Percentiles rank a stretch among this genome's conserved stretches.
Conservation (phyloP, 352 stramenopile genomes). For the Globisporangium rhizosaccharum region DNA sequence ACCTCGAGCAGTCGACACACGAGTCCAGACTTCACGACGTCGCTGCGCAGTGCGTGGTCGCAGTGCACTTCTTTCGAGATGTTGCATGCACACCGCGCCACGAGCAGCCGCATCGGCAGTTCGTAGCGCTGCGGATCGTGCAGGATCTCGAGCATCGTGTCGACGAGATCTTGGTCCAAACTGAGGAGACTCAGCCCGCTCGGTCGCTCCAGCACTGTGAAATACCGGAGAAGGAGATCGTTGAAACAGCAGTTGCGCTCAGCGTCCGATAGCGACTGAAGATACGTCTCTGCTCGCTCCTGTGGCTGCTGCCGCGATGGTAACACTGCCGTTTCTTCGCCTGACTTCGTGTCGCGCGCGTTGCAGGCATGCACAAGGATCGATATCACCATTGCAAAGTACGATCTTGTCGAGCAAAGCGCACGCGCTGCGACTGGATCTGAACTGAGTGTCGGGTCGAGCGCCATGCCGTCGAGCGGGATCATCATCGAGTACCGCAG, state of each 20-base stretch:
- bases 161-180: constrained; percentile 1
- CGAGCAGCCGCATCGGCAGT: background rate
- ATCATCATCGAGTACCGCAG: constrained; percentile 5
- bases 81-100: background rate
- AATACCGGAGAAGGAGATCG: background rate
- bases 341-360: too few species aligned
- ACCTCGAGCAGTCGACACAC: background rate
- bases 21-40: background rate
- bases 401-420: background rate
- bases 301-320: background rate
- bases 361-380: background rate
- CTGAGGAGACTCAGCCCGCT: background rate
- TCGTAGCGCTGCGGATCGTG: background rate
- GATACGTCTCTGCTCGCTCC: background rate
- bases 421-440: background rate
- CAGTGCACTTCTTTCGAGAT: background rate
- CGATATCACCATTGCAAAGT: background rate
- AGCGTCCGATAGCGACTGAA: background rate
- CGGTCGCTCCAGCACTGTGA: background rate
- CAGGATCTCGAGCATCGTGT: background rate
- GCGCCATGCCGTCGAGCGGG: background rate
- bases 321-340: background rate
- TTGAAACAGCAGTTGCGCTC: background rate
- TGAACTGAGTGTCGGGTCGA: background rate
- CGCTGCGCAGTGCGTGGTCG: background rate